phyloP scores from a whole-genome alignment of 352 stramenopile species.

The Salisapilia sapeloensis region DNA sequence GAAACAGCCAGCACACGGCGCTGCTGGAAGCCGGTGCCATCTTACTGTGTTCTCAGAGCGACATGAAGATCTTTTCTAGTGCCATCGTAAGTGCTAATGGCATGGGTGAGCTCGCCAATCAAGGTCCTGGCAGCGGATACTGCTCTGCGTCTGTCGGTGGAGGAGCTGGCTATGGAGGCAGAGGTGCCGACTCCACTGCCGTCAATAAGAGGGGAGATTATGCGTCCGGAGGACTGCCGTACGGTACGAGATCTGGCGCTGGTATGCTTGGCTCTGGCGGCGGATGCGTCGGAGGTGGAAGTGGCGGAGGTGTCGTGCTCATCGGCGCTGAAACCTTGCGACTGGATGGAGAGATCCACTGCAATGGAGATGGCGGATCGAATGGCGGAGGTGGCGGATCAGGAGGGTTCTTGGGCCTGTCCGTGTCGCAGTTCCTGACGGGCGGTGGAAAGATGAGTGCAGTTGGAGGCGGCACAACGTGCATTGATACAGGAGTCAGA shows the following conservation, averaged over 20 bases:
- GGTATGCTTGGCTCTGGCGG: constrained; percentile 58
- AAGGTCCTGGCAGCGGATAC: constrained; percentile 35
- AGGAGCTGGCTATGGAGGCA: constrained; percentile 49
- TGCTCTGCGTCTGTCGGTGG: constrained; percentile 41
- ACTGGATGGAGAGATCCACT: constrained; percentile 51
- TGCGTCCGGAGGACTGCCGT: constrained; percentile 38
- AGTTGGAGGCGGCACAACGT: constrained; percentile 46
- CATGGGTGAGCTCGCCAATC: constrained; percentile 38
- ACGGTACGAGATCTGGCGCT: constrained; percentile 40
- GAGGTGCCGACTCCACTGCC: constrained; percentile 45
- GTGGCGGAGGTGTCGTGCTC: constrained; percentile 50
- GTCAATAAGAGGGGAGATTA: constrained; percentile 34
- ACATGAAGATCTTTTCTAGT: constrained; percentile 17
- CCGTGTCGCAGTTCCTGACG: constrained; percentile 31
- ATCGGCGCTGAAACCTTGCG: constrained; percentile 36
- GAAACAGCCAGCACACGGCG: constrained; percentile 10
- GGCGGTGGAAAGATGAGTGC: constrained; percentile 48
- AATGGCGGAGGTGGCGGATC: constrained; percentile 50
- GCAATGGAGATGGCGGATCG: constrained; percentile 36
- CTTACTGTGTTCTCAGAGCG: constrained; percentile 32
- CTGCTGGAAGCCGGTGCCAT: constrained; percentile 31
- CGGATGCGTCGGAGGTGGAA: constrained; percentile 42
- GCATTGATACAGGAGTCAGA: constrained; percentile 11
- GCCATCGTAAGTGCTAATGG: constrained; percentile 40
- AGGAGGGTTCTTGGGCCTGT: constrained; percentile 48